phyloP scores from a whole-genome alignment of 306 rosid species.

The Abrus pulchellus region DNA sequence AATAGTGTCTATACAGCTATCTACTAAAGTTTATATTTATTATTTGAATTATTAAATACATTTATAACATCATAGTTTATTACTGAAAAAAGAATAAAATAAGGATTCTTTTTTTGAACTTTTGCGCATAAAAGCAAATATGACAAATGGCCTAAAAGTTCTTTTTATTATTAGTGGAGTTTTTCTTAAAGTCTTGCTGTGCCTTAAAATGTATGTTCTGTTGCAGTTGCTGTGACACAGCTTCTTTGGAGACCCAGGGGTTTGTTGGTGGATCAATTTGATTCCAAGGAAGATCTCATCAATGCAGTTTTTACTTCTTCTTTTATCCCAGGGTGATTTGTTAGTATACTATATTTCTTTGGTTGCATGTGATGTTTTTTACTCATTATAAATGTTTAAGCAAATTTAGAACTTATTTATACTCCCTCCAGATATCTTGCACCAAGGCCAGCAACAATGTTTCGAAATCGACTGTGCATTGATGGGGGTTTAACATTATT shows the following conservation, averaged over 20 bases:
- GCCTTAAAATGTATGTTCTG: slow-evolving; percentile 41
- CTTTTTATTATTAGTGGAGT: not conserved
- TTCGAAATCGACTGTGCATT: slow-evolving; percentile 87
- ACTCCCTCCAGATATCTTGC: slow-evolving; percentile 79
- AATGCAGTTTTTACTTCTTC: slow-evolving; percentile 97
- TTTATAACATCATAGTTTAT: not conserved
- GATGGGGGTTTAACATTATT: slow-evolving; percentile 97
- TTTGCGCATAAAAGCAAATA: slow-evolving; percentile 19
- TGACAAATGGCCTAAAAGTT: not conserved
- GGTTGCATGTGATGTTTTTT: slow-evolving; percentile 38
- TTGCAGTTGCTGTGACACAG: slow-evolving; percentile 93
- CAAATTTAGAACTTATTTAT: slow-evolving; percentile 12
- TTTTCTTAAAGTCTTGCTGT: slow-evolving; percentile 2
- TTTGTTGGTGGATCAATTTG: slow-evolving; percentile 89
- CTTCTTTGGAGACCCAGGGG: slow-evolving; percentile 96
- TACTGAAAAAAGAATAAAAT: not conserved
- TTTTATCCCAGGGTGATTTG: slow-evolving; percentile 96
- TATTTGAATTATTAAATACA: slow-evolving; percentile 20
- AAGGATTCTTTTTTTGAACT: not conserved
- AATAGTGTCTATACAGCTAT: not conserved
- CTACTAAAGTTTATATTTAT: not conserved
- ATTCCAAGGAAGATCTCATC: slow-evolving; percentile 97
- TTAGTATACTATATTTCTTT: slow-evolving; percentile 43
- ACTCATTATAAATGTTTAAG: slow-evolving; percentile 3
- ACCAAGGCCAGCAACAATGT: slow-evolving; percentile 87